Conservation (phyloP, 345 rosid species). For the Xanthoceras sorbifolium region DNA sequence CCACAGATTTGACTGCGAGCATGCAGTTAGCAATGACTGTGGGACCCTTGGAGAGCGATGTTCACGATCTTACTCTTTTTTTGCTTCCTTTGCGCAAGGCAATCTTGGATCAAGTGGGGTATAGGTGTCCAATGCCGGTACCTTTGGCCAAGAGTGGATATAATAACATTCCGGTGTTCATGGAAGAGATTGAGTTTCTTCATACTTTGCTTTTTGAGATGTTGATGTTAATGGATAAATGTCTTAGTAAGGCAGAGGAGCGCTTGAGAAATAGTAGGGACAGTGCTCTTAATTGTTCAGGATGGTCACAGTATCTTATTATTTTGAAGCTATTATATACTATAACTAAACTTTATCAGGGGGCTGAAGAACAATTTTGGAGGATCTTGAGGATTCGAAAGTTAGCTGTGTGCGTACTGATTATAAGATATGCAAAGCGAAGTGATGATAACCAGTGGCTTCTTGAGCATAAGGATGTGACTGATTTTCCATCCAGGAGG, state of each 20-base stretch:
- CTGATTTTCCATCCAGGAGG: conserved; percentile 81
- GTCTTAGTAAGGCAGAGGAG: conserved; percentile 53
- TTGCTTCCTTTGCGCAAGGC: conserved; percentile 54
- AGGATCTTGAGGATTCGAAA: conserved; percentile 44
- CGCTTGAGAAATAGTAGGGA: conserved; percentile 41
- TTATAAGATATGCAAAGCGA: conserved; percentile 63
- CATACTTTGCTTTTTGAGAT: conserved; percentile 44
- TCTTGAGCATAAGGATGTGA: conserved; percentile 72
- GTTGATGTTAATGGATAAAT: conserved; percentile 51
- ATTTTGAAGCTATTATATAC: conserved; percentile 69
- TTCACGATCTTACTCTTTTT: conserved; percentile 61
- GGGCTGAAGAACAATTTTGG: conserved; percentile 58
- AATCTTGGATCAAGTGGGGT: conserved; percentile 33
- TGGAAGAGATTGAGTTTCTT: conserved; percentile 51
- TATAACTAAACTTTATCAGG: conserved; percentile 58
- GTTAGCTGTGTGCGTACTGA: conserved; percentile 50
- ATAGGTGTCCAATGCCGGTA: conserved; percentile 35
- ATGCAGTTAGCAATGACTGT: conserved; percentile 25
- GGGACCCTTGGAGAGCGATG: conserved; percentile 51
- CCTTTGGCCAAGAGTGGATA: conserved; percentile 41
- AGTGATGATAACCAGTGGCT: conserved; percentile 81
- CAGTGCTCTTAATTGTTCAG: conserved; percentile 37
- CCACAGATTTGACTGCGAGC: conserved; percentile 41
- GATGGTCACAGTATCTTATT: conserved; percentile 68
- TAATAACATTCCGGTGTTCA: conserved; percentile 24